These are phyloP conservation scores for Brassica incana DNA, from an alignment of 345 rosid genomes.

Conservation along the genomic window DNA sequence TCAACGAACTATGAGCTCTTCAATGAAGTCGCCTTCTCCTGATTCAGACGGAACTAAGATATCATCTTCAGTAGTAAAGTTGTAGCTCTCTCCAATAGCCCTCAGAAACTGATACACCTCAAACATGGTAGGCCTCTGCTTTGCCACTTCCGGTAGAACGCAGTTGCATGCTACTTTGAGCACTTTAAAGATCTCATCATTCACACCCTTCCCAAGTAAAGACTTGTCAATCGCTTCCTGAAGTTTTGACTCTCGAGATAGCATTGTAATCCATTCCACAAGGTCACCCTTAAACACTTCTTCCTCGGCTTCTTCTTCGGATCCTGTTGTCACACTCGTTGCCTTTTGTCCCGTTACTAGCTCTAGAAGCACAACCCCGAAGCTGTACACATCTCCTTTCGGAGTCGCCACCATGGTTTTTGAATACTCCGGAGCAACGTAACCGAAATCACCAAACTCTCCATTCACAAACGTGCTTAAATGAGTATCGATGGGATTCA, in stretches of 20 bases:
- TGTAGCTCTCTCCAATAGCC: constrained; percentile 79
- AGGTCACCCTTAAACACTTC: constrained; percentile 81
- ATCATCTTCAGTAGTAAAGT: constrained; percentile 75
- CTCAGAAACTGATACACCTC: constrained; percentile 82
- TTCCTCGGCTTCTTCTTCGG: constrained; percentile 52
- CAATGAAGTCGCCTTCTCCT: constrained; percentile 54
- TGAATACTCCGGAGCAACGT: constrained; percentile 87
- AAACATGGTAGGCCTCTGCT: constrained; percentile 90
- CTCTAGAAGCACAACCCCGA: constrained; percentile 93
- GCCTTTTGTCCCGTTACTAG: constrained; percentile 88
- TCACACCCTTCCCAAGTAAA: constrained; percentile 62
- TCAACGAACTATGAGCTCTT: constrained; percentile 77
- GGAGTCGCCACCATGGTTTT: constrained; percentile 91
- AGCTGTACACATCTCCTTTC: constrained; percentile 94
- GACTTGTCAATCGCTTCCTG: constrained; percentile 60
- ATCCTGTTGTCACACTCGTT: constrained; percentile 56
- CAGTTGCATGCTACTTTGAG: constrained; percentile 87
- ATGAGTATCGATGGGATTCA: constrained; percentile 95
- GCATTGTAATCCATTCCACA: constrained; percentile 74
- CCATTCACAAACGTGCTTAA: constrained; percentile 96
- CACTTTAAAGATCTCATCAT: constrained; percentile 70
- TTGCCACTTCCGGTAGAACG: constrained; percentile 51
- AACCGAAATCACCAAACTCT: constrained; percentile 93
- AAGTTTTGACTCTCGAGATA: constrained; percentile 54
- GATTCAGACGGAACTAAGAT: constrained; percentile 60